These are phyloP conservation scores for Corchorus capsularis DNA, from an alignment of 345 rosid genomes.

Conservation along the genomic window DNA sequence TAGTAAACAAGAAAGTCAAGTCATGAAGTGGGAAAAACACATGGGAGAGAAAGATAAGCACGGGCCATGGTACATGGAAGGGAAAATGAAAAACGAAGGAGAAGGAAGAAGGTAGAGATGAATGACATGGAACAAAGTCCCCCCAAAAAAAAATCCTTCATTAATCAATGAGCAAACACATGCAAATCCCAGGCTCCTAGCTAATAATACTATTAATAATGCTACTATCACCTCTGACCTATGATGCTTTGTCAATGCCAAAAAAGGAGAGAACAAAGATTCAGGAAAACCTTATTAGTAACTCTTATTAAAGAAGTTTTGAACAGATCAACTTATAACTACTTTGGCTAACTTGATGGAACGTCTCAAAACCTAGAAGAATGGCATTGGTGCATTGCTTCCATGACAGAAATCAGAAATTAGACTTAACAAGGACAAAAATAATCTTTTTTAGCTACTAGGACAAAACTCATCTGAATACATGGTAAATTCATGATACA, in stretches of 20 bases:
- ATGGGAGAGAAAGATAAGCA: not conserved
- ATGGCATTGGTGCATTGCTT: too few species aligned
- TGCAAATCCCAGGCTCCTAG: not conserved
- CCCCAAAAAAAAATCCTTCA: not conserved
- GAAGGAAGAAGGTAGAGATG: not conserved
- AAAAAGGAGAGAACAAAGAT: too few species aligned
- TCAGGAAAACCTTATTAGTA: too few species aligned
- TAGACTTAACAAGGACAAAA: too few species aligned
- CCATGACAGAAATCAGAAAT: too few species aligned
- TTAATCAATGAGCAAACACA: constrained; percentile 1
- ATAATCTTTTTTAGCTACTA: too few species aligned
- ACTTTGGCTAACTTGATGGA: too few species aligned
- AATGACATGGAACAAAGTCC: too few species aligned
- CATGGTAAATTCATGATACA: not conserved
- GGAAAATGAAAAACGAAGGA: not conserved
- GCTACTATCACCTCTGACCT: too few species aligned
- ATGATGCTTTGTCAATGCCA: not conserved
- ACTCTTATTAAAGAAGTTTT: not conserved
- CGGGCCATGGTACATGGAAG: not conserved
- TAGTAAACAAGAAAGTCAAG: not conserved
- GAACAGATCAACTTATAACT: not conserved
- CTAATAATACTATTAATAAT: not conserved
- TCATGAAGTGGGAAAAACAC: not conserved
- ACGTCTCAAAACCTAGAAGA: too few species aligned
- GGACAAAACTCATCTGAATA: too few species aligned